Evolutionary conservation across 495 filamentous ascomycete species (phyloP), one percentile per base, ranked within the genome.

Genomic region (Emericellopsis terricola): DNA sequence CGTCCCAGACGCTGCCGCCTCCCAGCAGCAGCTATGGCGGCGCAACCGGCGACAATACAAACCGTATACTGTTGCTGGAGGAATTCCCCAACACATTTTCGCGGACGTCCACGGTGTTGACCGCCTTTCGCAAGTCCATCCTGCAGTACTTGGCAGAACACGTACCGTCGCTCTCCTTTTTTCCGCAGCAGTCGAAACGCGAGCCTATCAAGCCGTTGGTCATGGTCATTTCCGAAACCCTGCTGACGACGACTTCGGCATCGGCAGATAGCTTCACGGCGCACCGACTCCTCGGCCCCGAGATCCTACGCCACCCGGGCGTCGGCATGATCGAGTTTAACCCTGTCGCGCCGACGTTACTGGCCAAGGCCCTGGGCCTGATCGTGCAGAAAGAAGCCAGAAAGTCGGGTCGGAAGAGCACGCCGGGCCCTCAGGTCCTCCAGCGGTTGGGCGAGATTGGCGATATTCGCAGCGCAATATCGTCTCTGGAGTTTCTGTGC

Each of bases 21-120:
- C n/a, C n/a, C n/a, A 17, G 16, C 16, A 23, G n/a, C 13, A 35
- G 33, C 33, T 26, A 15, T 26, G 27, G n/a, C 21, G 16, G 18
- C 13, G 13, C 20, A 6, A 39, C 37, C 15, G 14, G 15, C 14
- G 42, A 43, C 24, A 39, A 39, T 33, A 38, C 43, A 11, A 54
- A 46, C 40, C 59, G 57, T 42, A 49, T 94, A 20, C 78, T 94
- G 28, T 52, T 96, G 7, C 65, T 99, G 32, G 91, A 99, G 60
- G 91, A 99, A 48, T 94, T 94, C 49, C 91, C 91, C 1, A 84
- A 80, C 42, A 77, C 79, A 0, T 75, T 85, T 38, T 67, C 68
- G 15, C 66, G 71, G 28, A 74, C 68, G 0, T 80, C 78, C 8
- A 64, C 66, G 11, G 63, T 67, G 35, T 50, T 94, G 26, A 60